phyloP scores from a whole-genome alignment of 2,329 filamentous ascomycete genomes.

The Arthroderma uncinatum region DNA sequence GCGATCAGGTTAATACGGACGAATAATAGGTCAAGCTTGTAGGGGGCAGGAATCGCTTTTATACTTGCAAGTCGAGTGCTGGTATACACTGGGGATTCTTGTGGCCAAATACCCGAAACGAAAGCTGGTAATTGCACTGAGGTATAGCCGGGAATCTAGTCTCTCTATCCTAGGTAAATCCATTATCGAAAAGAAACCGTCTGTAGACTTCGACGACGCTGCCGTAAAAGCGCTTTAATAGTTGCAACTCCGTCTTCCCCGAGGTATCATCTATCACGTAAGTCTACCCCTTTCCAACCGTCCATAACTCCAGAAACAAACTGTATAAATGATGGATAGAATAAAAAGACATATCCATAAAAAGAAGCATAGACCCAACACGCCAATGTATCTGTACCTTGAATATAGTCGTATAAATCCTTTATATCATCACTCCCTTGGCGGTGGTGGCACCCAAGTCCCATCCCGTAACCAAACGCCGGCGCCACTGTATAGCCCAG shows the following conservation, averaged over 20 bases:
- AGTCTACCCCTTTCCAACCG: not conserved
- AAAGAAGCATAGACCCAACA: not conserved
- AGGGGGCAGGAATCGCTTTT: too few species aligned
- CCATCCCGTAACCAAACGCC: conserved; percentile 28
- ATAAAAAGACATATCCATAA: not conserved
- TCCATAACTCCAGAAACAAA: not conserved
- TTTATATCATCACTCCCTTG: conserved; percentile 8
- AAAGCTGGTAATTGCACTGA: too few species aligned
- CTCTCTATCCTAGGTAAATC: too few species aligned
- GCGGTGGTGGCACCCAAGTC: conserved; percentile 15
- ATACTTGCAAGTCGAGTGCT: too few species aligned
- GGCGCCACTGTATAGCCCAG: conserved; percentile 29
- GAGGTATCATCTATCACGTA: not conserved
- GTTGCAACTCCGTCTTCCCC: not conserved
- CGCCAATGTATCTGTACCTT: not conserved
- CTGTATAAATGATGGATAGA: not conserved
- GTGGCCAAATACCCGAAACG: not conserved
- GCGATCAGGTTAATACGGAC: too few species aligned
- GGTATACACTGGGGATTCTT: too few species aligned
- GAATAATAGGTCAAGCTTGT: too few species aligned
- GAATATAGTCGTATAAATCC: not conserved
- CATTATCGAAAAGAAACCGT: too few species aligned
- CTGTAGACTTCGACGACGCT: too few species aligned
- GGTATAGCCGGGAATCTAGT: too few species aligned
- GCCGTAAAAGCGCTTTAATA: too few species aligned